Base-by-base conservation (phyloP, 768 basidiomycete genomes). In the Galerina sulciceps region DNA sequence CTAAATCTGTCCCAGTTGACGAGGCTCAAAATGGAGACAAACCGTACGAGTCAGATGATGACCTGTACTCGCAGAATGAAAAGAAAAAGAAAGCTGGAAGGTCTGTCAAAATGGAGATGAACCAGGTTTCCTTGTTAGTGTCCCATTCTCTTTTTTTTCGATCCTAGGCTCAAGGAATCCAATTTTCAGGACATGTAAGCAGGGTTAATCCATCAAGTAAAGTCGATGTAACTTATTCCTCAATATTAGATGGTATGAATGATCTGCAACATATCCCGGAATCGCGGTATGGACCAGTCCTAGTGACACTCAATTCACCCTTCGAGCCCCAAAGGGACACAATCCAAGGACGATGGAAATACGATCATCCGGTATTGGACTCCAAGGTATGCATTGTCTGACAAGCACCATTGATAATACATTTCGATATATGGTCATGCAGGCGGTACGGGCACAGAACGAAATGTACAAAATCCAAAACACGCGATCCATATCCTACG, bases 221-320 rank as follows among this genome's bases (percentile, higher is more conserved):
- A 13, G 8, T 13, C 55, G 13, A 1, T 22, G 18, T n/a, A 41
- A 5, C n/a, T 10, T 10, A 14, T 40, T 18, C 20, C 20, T 15
- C 13, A 46, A 41, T 10, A n/a, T n/a, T n/a, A 82, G 90, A 91
- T 68, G 81, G 81, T 43, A 91, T 90, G 91, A 91, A 91, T 67
- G 79, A 83, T 55, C 76, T 90, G n/a, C 90, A 92, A 65, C 84
- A 88, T 62, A 78, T 91, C 14, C 71, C 85, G 1, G 80, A 82
- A 59, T 57, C 74, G 1, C 69, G 74, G 38, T 80, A 85, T 64
- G 89, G 89, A 1, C 85, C 83, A 0, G 81, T 91, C 6, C 75
- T 91, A 22, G 85, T 89, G 34, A 91, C 91, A 3, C 82, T 92
- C 57, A 91, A 91, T 69, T 83, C 90, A 10, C 89, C 87, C 0